Evolutionary conservation across 371 early-diverging fungal genomes (phyloP).

Genomic region (Syncephalastrum contaminatum): DNA sequence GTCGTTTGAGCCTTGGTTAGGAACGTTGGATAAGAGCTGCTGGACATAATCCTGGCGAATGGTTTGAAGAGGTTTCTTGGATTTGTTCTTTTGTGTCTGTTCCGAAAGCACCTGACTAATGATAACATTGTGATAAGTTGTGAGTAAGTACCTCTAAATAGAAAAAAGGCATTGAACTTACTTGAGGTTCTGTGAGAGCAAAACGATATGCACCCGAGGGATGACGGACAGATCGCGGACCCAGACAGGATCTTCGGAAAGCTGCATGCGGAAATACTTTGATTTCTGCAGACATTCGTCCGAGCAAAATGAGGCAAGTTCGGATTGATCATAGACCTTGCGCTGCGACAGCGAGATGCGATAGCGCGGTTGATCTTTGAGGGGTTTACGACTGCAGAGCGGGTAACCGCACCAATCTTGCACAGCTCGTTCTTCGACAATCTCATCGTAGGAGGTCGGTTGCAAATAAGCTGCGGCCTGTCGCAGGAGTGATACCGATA

Average conservation of each 20-base stretch:
- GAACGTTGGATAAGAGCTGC: conserved; percentile 27
- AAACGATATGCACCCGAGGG: conserved; percentile 26
- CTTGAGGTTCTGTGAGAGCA: conserved; percentile 31
- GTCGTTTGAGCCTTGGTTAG: conserved; percentile 11
- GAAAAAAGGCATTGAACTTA: conserved; percentile 15
- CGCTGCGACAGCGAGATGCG: conserved; percentile 58
- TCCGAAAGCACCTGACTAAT: conserved; percentile 29
- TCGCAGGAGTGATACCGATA: conserved; percentile 15
- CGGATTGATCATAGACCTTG: conserved; percentile 68
- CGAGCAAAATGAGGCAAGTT: conserved; percentile 61
- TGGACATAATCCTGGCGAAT: conserved; percentile 39
- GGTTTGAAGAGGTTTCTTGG: conserved; percentile 7
- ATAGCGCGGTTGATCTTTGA: conserved; percentile 43
- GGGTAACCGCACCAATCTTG: conserved; percentile 73
- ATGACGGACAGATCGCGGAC: conserved; percentile 26
- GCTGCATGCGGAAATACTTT: conserved; percentile 57
- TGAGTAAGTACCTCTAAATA: no score
- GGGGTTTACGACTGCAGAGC: conserved; percentile 42
- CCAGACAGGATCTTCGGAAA: conserved; percentile 69
- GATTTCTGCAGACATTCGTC: conserved; percentile 60
- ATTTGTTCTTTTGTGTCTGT: conserved; percentile 3
- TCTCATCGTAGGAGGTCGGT: conserved; percentile 57
- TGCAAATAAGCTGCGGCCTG: conserved; percentile 39
- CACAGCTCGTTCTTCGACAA: conserved; percentile 65
- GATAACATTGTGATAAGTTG: neutral